A percentile compares a stretch with the other conserved stretches of the same genome.
Conservation (phyloP, 495 filamentous ascomycete species). For the Xylaria cubensis region DNA sequence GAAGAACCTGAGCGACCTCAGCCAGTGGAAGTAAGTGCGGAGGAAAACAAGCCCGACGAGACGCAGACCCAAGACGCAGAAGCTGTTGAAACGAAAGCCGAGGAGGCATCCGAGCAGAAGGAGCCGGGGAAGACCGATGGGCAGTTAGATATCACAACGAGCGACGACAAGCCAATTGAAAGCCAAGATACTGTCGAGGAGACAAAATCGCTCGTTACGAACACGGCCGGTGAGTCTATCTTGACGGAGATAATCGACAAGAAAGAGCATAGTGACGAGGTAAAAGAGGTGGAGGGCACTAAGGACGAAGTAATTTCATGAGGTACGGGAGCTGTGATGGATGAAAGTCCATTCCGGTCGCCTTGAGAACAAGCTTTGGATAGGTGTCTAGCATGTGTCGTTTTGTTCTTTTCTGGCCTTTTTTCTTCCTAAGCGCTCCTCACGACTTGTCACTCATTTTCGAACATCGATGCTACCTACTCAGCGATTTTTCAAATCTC, state of each 20-base stretch:
- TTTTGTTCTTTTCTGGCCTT: neutral
- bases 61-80: conserved; percentile 20
- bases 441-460: neutral
- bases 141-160: conserved; percentile 14
- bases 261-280: conserved; percentile 40
- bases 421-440: neutral
- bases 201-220: conserved; percentile 56
- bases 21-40: conserved; percentile 23
- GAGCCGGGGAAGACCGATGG: conserved; percentile 13
- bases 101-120: conserved; percentile 7
- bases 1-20: conserved; percentile 39
- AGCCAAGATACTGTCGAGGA: conserved; percentile 30
- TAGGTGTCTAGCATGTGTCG: neutral
- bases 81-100: conserved; percentile 26
- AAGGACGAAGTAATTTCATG: conserved; percentile 38
- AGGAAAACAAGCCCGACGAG: conserved; percentile 30
- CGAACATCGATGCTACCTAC: neutral
- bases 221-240: conserved; percentile 63
- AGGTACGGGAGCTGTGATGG: conserved; percentile 20
- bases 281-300: conserved; percentile 43
- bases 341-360: neutral
- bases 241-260: conserved; percentile 49
- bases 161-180: conserved; percentile 18
- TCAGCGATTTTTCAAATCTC: neutral
- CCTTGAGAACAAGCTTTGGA: neutral